Percentiles rank a stretch among this genome's conserved stretches.
Conservation (phyloP, 305 asterid species). For the Solanum hybrid region DNA sequence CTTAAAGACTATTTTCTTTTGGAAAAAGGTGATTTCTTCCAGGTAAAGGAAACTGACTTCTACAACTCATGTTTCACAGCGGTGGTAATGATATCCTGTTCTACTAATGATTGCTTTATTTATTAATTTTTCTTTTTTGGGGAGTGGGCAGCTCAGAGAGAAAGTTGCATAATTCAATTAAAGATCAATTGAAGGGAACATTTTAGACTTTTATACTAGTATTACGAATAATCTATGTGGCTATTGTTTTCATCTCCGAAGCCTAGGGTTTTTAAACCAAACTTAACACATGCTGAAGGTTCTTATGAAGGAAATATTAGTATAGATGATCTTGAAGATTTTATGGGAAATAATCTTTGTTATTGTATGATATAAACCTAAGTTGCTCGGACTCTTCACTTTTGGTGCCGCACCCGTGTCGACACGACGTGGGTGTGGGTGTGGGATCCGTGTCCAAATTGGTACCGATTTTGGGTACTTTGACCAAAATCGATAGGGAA, state of each 20-base stretch:
- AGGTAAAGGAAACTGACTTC: slow-evolving; percentile 38
- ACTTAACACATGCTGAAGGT: not conserved
- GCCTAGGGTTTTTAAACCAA: not conserved
- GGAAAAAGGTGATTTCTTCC: slow-evolving; percentile 97
- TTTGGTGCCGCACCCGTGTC: no score
- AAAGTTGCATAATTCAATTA: not conserved
- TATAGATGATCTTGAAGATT: not conserved
- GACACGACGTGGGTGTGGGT: no score
- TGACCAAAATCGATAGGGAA: no score
- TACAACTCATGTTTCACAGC: not conserved
- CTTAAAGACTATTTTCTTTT: slow-evolving; percentile 95
- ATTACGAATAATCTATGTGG: not conserved
- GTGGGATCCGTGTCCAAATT: no score
- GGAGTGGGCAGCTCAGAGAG: not conserved
- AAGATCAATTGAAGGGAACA: not conserved
- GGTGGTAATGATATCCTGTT: not conserved
- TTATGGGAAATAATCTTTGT: not conserved
- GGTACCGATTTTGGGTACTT: no score
- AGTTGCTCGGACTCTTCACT: no score
- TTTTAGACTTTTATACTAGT: not conserved
- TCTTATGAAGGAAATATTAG: not conserved
- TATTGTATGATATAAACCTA: not conserved
- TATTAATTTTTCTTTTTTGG: not conserved
- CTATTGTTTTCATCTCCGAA: not conserved
- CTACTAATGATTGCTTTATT: not conserved